Evolutionary conservation across 495 filamentous ascomycete species (phyloP).

Genomic region (Rostrohypoxylon terebratum): DNA sequence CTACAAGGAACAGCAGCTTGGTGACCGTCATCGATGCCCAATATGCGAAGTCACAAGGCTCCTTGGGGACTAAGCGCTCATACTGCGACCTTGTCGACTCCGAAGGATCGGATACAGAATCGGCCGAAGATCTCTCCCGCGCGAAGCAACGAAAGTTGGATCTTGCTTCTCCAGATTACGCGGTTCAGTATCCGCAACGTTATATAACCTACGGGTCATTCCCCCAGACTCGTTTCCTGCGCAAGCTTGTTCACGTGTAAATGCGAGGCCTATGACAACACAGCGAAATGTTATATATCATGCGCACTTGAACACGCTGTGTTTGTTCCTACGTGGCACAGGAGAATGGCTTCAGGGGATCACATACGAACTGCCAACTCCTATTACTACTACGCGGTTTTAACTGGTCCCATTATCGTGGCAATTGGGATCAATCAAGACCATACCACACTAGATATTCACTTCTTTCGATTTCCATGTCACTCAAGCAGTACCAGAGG

Average conservation of each 20-base stretch:
- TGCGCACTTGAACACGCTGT: neutral
- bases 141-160: constrained; percentile 12
- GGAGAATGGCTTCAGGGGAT: neutral
- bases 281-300: neutral
- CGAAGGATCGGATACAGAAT: neutral
- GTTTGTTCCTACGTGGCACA: neutral
- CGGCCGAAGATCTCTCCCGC: neutral
- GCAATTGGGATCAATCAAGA: neutral
- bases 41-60: neutral
- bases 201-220: neutral
- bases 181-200: neutral
- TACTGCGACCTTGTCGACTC: neutral
- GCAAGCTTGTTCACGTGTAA: neutral
- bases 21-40: no score
- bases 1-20: neutral
- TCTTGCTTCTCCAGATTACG: neutral
- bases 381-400: neutral
- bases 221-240: neutral
- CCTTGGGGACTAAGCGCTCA: constrained; percentile 1
- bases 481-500: neutral
- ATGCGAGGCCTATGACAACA: neutral
- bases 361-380: neutral
- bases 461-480: neutral
- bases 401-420: neutral
- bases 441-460: neutral